phyloP scores from a whole-genome alignment of 257 asterid genomes.

The Capsicum pubescens region DNA sequence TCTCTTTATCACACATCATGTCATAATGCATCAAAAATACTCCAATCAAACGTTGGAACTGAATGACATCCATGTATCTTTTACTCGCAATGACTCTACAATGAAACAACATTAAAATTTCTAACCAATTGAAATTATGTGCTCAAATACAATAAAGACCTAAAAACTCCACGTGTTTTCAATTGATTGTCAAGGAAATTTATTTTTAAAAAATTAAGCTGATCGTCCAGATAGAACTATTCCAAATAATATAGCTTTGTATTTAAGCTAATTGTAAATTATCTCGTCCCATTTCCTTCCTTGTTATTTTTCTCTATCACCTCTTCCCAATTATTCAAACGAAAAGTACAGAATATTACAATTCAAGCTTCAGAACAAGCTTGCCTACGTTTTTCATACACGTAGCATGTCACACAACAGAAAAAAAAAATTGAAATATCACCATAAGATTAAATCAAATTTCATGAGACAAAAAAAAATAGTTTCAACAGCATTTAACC shows the following conservation, averaged over 20 bases:
- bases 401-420: neutral
- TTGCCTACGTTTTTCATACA: neutral
- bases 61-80: neutral
- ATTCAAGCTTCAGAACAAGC: neutral
- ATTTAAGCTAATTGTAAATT: neutral
- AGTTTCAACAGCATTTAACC: neutral
- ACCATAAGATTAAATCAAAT: neutral
- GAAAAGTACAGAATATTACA: neutral
- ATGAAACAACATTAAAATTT: slow-evolving; percentile 6
- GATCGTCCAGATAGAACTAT: neutral
- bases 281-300: neutral
- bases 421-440: neutral
- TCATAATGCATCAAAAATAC: slow-evolving; percentile 7
- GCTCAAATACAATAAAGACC: neutral
- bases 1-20: neutral
- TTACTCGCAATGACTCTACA: neutral
- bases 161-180: neutral
- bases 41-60: neutral
- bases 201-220: neutral
- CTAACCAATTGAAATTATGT: neutral
- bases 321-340: neutral
- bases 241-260: slow-evolving; percentile 3
- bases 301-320: neutral
- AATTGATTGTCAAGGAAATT: neutral
- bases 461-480: neutral